These are phyloP conservation scores for Microascus cirrosus DNA, from an alignment of 2,329 filamentous ascomycete species.

Conservation along the genomic window DNA sequence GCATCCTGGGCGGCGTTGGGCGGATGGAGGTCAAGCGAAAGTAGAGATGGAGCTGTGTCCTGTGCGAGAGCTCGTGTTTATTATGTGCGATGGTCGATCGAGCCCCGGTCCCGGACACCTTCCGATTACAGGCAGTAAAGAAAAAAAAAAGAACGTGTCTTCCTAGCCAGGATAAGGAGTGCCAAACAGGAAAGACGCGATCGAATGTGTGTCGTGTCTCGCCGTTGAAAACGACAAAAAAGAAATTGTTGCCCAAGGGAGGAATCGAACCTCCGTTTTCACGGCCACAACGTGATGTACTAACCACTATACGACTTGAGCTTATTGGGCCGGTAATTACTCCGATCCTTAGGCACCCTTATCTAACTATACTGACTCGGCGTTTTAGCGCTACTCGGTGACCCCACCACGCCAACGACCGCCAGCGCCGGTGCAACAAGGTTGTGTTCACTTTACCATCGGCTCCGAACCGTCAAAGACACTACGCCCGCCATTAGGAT, in stretches of 20 bases:
- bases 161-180: too few relatives aligned
- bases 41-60: neutral
- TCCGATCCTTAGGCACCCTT: neutral
- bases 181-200: neutral
- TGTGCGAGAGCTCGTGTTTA: too few relatives aligned
- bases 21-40: neutral
- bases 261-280: conserved; percentile 1
- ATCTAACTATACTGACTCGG: neutral
- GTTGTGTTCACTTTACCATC: neutral
- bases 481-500: too few relatives aligned
- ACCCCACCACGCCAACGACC: neutral
- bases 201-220: too few relatives aligned
- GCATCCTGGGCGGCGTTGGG: neutral
- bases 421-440: neutral
- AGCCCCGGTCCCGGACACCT: too few relatives aligned
- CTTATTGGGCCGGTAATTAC: neutral
- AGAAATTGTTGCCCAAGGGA: neutral
- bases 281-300: conserved; percentile 1
- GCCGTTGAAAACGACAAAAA: neutral
- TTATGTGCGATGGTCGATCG: too few relatives aligned
- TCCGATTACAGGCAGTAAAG: too few relatives aligned
- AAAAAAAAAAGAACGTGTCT: too few relatives aligned
- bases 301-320: conserved; percentile 1
- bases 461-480: too few relatives aligned
- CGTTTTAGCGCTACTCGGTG: neutral